These are phyloP conservation scores for Peniophora sp. DNA, from an alignment of 1,284 basidiomycete genomes.

Conservation along the genomic window DNA sequence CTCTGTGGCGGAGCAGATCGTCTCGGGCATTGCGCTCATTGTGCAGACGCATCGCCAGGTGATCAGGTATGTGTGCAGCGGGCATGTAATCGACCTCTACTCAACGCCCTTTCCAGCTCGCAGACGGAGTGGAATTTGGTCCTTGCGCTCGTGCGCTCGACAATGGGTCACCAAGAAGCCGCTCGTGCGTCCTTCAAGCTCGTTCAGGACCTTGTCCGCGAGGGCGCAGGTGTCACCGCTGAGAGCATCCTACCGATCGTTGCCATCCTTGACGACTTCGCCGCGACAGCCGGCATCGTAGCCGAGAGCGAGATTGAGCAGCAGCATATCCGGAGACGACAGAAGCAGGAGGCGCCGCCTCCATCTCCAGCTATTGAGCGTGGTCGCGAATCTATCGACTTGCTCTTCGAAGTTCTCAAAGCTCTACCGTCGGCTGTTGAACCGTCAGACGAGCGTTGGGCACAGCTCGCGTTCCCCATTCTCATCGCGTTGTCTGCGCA, in stretches of 20 bases:
- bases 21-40: constrained; percentile 76
- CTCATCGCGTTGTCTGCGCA: constrained; percentile 77
- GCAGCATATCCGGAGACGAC: constrained; percentile 42
- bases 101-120: constrained; percentile 38
- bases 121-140: constrained; percentile 95
- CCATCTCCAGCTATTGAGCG: constrained; percentile 75
- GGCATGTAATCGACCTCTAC: constrained; percentile 1
- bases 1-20: constrained; percentile 85
- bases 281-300: constrained; percentile 58
- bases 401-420: constrained; percentile 68
- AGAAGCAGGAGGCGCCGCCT: constrained; percentile 36
- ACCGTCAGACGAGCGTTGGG: constrained; percentile 63
- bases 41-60: constrained; percentile 69
- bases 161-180: constrained; percentile 83
- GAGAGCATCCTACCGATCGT: constrained; percentile 85
- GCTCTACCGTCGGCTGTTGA: constrained; percentile 52
- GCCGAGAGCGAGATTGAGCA: constrained; percentile 57
- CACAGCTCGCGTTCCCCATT: constrained; percentile 73
- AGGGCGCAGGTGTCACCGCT: constrained; percentile 50
- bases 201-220: constrained; percentile 53
- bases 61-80: constrained; percentile 43
- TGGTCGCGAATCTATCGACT: constrained; percentile 77
- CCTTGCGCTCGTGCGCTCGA: constrained; percentile 84
- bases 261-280: constrained; percentile 83
- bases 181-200: constrained; percentile 79